Percentiles rank a stretch among this genome's conserved stretches.
Conservation (phyloP, 768 basidiomycete species). For the Royoungia palumana region DNA sequence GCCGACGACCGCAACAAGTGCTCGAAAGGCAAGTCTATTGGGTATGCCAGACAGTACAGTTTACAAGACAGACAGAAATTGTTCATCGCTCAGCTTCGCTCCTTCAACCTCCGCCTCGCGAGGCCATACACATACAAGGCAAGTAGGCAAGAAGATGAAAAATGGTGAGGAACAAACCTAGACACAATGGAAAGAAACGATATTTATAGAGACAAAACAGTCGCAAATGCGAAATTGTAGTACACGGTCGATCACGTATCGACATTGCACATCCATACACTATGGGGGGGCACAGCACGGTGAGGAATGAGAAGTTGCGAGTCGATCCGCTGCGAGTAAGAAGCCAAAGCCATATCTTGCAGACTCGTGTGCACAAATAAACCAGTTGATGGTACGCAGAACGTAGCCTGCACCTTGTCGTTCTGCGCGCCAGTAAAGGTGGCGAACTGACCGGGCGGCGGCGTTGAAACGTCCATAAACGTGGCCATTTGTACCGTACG, state of each 20-base stretch:
- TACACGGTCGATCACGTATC: conserved; percentile 9
- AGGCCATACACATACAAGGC: conserved; percentile 25
- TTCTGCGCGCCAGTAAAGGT: conserved; percentile 34
- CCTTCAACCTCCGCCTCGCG: conserved; percentile 15
- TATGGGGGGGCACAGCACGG: conserved; percentile 8
- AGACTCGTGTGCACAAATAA: conserved; percentile 17
- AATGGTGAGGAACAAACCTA: conserved; percentile 1
- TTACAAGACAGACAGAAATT: conserved; percentile 22
- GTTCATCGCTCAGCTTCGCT: conserved; percentile 19
- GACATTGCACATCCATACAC: conserved; percentile 17
- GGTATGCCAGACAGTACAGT: conserved; percentile 25
- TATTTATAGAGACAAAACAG: conserved; percentile 22
- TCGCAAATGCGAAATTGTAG: neutral
- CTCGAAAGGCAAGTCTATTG: conserved; percentile 18
- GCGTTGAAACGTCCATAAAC: conserved; percentile 44
- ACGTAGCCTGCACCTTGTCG: conserved; percentile 29
- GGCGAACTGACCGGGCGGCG: conserved; percentile 37
- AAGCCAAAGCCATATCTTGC: conserved; percentile 12
- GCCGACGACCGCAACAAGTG: neutral
- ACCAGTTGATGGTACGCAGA: conserved; percentile 15
- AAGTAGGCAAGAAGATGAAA: conserved; percentile 18
- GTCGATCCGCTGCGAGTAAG: conserved; percentile 9
- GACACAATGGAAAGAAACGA: conserved; percentile 14
- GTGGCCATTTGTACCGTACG: conserved; percentile 54
- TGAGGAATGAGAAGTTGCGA: conserved; percentile 14